These are phyloP conservation scores for Avena atlantica DNA, from an alignment of 176 grass and related monocot species.

Conservation along the genomic window DNA sequence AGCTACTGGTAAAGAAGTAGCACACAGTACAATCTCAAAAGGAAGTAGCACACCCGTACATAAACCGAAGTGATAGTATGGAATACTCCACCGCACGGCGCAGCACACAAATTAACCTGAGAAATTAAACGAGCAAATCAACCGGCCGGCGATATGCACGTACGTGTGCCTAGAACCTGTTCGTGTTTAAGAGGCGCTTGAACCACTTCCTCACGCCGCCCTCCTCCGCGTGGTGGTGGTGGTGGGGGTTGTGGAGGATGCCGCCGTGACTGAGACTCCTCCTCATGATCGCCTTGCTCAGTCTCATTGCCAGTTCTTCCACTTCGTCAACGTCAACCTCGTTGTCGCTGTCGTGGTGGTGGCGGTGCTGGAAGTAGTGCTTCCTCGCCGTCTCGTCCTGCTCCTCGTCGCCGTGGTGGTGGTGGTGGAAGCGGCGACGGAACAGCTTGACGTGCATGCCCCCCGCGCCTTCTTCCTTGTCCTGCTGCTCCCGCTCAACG, in stretches of 20 bases:
- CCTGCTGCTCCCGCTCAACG: background rate
- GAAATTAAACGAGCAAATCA: background rate
- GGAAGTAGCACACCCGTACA: background rate
- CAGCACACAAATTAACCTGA: background rate
- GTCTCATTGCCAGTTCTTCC: constrained; percentile 34
- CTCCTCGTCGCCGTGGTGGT: background rate
- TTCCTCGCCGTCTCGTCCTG: constrained; percentile 18
- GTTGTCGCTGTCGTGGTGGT: background rate
- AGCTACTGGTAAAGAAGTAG: background rate
- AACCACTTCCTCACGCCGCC: constrained; percentile 34
- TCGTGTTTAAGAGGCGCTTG: constrained; percentile 23
- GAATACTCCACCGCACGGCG: background rate
- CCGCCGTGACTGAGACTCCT: background rate
- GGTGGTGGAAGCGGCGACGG: background rate
- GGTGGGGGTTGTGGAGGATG: background rate
- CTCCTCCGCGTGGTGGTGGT: background rate
- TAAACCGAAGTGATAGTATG: background rate
- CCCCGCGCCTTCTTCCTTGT: background rate
- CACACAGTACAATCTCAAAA: background rate
- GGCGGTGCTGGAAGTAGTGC: background rate
- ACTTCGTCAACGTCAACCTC: constrained; percentile 6
- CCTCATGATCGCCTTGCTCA: constrained; percentile 40
- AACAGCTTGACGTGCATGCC: background rate
- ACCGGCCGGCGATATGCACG: background rate
- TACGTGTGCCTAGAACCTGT: constrained; percentile 32